These are phyloP conservation scores for Nannochloris sp. DNA, from an alignment of 139 green algal genomes.

Conservation along the genomic window DNA sequence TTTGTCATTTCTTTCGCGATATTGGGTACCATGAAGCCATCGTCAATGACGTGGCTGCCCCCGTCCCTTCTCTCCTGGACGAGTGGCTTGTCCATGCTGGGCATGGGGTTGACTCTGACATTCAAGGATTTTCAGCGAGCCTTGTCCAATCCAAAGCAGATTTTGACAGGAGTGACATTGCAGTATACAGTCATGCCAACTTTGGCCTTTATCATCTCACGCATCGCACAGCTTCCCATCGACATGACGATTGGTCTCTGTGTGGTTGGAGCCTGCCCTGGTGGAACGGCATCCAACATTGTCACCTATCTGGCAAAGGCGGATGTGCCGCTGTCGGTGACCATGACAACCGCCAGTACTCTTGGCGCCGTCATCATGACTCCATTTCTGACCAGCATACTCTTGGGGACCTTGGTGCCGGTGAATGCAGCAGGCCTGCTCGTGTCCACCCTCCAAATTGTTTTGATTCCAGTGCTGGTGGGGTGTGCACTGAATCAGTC, in stretches of 20 bases:
- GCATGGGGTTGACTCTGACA: constrained; percentile 61
- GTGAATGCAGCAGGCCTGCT: constrained; percentile 54
- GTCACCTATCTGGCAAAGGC: constrained; percentile 60
- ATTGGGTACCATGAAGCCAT: constrained; percentile 33
- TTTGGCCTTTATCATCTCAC: constrained; percentile 43
- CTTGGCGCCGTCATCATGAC: constrained; percentile 55
- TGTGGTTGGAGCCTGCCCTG: constrained; percentile 47
- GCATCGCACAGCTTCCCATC: constrained; percentile 18
- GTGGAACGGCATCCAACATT: constrained; percentile 64
- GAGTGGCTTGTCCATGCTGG: constrained; percentile 56
- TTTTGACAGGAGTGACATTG: constrained; percentile 26
- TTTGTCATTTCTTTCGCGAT: constrained; percentile 41
- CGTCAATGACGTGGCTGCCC: constrained; percentile 43
- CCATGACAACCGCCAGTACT: constrained; percentile 44
- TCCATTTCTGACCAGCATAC: constrained; percentile 52
- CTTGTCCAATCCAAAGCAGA: constrained; percentile 28
- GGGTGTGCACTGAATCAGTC: constrained; percentile 44
- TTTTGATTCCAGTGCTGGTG: constrained; percentile 59
- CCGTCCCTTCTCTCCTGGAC: constrained; percentile 27
- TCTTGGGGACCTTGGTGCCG: constrained; percentile 58
- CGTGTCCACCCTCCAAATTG: constrained; percentile 60
- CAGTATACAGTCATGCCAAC: constrained; percentile 74
- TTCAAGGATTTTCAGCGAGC: constrained; percentile 35
- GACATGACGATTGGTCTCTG: constrained; percentile 41
- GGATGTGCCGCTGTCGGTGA: constrained; percentile 34